These are phyloP conservation scores for Polysphondylium violaceum DNA, from an alignment of 78 protist species.

Conservation along the genomic window DNA sequence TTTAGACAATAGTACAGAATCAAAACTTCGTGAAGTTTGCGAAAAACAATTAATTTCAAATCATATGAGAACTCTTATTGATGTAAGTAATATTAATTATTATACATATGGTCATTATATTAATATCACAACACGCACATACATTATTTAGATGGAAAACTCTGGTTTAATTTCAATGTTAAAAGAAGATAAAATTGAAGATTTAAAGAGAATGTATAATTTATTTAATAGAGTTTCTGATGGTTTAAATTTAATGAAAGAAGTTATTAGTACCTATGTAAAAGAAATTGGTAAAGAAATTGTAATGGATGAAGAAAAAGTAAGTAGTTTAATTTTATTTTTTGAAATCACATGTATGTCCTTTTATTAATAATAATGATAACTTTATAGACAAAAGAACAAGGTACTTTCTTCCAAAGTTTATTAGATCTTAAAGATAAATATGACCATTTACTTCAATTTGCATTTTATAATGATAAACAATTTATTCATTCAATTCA, in stretches of 20 bases:
- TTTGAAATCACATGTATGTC: slow-evolving; percentile 6
- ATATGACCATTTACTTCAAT: slow-evolving; percentile 69
- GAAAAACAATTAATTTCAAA: slow-evolving; percentile 88
- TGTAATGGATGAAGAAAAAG: slow-evolving; percentile 82
- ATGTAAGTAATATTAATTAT: slow-evolving; percentile 39
- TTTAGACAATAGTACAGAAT: slow-evolving; percentile 77
- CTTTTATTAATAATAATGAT: slow-evolving; percentile 12
- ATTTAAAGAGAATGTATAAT: slow-evolving; percentile 87
- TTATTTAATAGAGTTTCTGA: slow-evolving; percentile 80
- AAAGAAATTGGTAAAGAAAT: slow-evolving; percentile 74
- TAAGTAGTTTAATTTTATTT: slow-evolving; percentile 34
- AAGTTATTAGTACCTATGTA: slow-evolving; percentile 69
- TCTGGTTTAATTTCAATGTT: slow-evolving; percentile 76
- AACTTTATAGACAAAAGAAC: slow-evolving; percentile 56
- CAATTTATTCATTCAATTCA: slow-evolving; percentile 77
- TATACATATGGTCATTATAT: no score
- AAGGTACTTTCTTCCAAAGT: slow-evolving; percentile 74
- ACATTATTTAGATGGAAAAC: slow-evolving; percentile 52
- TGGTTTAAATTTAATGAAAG: slow-evolving; percentile 66
- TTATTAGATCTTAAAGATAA: slow-evolving; percentile 89
- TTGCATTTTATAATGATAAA: slow-evolving; percentile 81
- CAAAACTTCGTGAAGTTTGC: slow-evolving; percentile 72
- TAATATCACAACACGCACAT: no score
- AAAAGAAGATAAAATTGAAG: slow-evolving; percentile 78
- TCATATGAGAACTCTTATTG: slow-evolving; percentile 79